A percentile compares a stretch with the other conserved stretches of the same genome.
These are phyloP conservation scores for Cerioporus squamosus DNA, from an alignment of 1,284 basidiomycete genomes.

Conservation along the genomic window DNA sequence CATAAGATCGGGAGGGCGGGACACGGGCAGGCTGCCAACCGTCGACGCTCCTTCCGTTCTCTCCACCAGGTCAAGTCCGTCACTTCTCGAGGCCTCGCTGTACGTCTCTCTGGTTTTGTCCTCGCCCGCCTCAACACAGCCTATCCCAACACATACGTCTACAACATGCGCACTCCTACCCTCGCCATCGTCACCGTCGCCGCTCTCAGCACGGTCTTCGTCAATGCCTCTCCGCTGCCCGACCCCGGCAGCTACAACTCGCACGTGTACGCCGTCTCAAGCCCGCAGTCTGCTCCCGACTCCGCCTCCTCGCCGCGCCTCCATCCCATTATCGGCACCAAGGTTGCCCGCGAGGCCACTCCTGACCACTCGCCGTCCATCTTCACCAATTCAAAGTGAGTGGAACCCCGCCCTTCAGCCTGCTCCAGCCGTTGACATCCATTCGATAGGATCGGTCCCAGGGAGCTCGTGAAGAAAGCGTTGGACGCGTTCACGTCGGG, in stretches of 20 bases:
- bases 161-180: constrained; percentile 33
- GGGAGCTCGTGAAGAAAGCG: constrained; percentile 19
- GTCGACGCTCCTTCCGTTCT: not conserved
- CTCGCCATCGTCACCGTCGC: constrained; percentile 30
- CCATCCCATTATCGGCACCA: constrained; percentile 15
- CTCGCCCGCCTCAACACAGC: constrained; percentile 1
- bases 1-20: constrained; percentile 12
- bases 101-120: constrained; percentile 7
- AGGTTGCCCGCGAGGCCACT: constrained; percentile 7
- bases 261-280: constrained; percentile 13
- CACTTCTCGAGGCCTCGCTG: not conserved
- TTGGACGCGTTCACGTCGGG: constrained; percentile 25
- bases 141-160: constrained; percentile 2
- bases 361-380: constrained; percentile 13
- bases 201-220: constrained; percentile 28
- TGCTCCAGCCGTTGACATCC: not conserved
- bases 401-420: not conserved
- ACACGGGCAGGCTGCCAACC: not conserved
- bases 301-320: constrained; percentile 1
- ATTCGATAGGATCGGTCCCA: constrained; percentile 8
- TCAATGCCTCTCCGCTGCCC: constrained; percentile 23
- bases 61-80: constrained; percentile 1
- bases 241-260: constrained; percentile 16
- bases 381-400: constrained; percentile 9
- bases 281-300: constrained; percentile 1